Conservation (phyloP, 2,329 filamentous ascomycete genomes). For the Dryadomyces quercivorus region DNA sequence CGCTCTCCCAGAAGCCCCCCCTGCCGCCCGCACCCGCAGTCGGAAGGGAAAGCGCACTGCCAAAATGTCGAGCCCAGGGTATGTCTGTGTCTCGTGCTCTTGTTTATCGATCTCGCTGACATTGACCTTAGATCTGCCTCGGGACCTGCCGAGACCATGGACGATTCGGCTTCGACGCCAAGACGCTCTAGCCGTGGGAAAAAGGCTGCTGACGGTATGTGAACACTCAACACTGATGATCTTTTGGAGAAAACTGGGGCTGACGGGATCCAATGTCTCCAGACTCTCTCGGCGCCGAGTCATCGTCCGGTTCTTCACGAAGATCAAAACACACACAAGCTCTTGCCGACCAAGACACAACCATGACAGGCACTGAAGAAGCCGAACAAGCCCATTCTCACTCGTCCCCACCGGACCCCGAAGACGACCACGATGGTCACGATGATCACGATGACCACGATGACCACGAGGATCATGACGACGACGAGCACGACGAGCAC, state of each 20-base stretch:
- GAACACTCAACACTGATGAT: background rate
- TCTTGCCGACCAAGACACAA: slow-evolving; percentile 34
- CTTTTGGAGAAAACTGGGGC: background rate
- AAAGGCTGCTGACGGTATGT: slow-evolving; percentile 39
- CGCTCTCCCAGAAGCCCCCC: slow-evolving; percentile 18
- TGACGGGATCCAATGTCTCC: background rate
- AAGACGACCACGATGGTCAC: background rate
- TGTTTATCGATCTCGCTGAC: background rate
- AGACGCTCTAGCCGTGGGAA: slow-evolving; percentile 63
- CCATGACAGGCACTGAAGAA: slow-evolving; percentile 60
- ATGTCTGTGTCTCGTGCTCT: slow-evolving; percentile 11
- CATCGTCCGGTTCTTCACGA: background rate
- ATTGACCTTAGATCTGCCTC: slow-evolving; percentile 14
- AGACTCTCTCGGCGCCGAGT: background rate
- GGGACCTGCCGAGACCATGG: slow-evolving; percentile 53
- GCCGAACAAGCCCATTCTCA: slow-evolving; percentile 21
- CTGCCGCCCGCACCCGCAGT: slow-evolving; percentile 31
- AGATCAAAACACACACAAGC: background rate
- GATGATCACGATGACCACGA: slow-evolving; percentile 27
- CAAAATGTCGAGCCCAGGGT: slow-evolving; percentile 67
- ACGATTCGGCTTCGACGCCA: slow-evolving; percentile 46
- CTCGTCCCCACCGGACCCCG: background rate
- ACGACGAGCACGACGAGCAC: background rate
- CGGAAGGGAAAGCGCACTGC: slow-evolving; percentile 48
- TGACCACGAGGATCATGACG: background rate